Evolutionary conservation across 352 stramenopile genomes (phyloP).

Genomic region (Globisporangium megalacanthum): DNA sequence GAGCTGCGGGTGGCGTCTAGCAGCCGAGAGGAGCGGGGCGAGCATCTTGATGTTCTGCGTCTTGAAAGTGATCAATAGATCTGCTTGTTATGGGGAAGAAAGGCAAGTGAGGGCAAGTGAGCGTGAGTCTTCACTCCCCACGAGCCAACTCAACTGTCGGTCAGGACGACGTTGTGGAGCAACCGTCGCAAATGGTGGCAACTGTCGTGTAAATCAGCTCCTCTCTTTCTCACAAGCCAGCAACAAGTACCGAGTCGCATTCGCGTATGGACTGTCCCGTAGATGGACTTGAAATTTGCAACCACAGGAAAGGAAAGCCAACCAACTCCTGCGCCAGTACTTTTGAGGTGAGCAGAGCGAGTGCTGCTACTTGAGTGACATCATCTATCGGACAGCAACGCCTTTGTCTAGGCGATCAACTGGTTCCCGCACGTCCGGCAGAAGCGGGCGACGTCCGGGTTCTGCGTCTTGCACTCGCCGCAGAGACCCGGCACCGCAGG

Average conservation of each 20-base stretch:
- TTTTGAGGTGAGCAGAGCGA: not conserved
- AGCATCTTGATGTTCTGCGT: not conserved
- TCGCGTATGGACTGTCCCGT: too few relatives aligned
- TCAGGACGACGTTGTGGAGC: too few relatives aligned
- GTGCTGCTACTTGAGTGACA: not conserved
- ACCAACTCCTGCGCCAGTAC: too few relatives aligned
- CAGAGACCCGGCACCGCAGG: slow-evolving; percentile 44
- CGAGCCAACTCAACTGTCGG: too few relatives aligned
- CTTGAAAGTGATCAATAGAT: too few relatives aligned
- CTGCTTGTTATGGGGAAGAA: not conserved
- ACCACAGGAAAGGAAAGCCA: too few relatives aligned
- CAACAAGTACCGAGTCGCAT: too few relatives aligned
- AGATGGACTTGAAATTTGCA: too few relatives aligned
- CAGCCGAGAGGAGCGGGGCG: not conserved
- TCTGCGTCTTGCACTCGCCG: slow-evolving; percentile 65
- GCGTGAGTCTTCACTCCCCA: too few relatives aligned
- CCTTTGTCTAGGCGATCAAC: slow-evolving; percentile 38
- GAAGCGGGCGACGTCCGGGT: slow-evolving; percentile 69
- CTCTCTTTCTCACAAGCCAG: too few relatives aligned
- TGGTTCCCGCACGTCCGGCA: slow-evolving; percentile 78
- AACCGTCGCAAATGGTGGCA: too few relatives aligned
- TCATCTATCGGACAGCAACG: not conserved
- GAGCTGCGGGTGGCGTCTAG: not conserved
- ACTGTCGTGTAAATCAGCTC: too few relatives aligned
- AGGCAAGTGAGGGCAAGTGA: not conserved